A percentile compares a stretch with the other conserved stretches of the same genome.
phyloP scores from a whole-genome alignment of 2,329 filamentous ascomycete genomes.

The Dactylella cylindrospora region DNA sequence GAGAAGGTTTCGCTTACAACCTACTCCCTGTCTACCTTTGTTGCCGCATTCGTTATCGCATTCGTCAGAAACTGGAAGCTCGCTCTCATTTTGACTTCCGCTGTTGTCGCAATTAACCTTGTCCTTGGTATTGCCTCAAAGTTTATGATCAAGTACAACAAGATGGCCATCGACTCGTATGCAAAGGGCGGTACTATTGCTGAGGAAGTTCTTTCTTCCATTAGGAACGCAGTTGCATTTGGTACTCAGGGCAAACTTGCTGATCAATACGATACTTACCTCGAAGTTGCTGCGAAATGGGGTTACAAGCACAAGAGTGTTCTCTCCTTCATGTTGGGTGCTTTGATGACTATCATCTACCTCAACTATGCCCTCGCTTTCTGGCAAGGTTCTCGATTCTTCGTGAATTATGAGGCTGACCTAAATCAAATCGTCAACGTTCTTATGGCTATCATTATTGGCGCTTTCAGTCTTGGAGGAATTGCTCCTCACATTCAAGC shows the following conservation, averaged over 20 bases:
- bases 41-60: slow-evolving; percentile 85
- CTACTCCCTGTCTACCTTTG: slow-evolving; percentile 75
- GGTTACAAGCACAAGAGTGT: slow-evolving; percentile 74
- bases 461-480: slow-evolving; percentile 75
- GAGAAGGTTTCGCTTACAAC: slow-evolving; percentile 82
- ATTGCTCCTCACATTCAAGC: slow-evolving; percentile 82
- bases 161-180: slow-evolving; percentile 74
- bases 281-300: slow-evolving; percentile 70
- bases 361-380: slow-evolving; percentile 73
- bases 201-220: slow-evolving; percentile 91
- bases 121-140: slow-evolving; percentile 72
- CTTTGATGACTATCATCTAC: slow-evolving; percentile 74
- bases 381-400: slow-evolving; percentile 79
- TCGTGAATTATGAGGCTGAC: slow-evolving; percentile 66
- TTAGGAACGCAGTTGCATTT: slow-evolving; percentile 89
- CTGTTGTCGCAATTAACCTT: slow-evolving; percentile 74
- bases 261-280: slow-evolving; percentile 75
- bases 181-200: slow-evolving; percentile 82
- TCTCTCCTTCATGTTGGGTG: slow-evolving; percentile 75
- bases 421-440: slow-evolving; percentile 78
- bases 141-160: slow-evolving; percentile 79
- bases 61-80: slow-evolving; percentile 93
- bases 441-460: slow-evolving; percentile 87
- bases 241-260: slow-evolving; percentile 92
- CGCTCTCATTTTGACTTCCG: slow-evolving; percentile 80